phyloP scores from a whole-genome alignment of 2,329 filamentous ascomycete genomes.

The Sporothrix brasiliensis region DNA sequence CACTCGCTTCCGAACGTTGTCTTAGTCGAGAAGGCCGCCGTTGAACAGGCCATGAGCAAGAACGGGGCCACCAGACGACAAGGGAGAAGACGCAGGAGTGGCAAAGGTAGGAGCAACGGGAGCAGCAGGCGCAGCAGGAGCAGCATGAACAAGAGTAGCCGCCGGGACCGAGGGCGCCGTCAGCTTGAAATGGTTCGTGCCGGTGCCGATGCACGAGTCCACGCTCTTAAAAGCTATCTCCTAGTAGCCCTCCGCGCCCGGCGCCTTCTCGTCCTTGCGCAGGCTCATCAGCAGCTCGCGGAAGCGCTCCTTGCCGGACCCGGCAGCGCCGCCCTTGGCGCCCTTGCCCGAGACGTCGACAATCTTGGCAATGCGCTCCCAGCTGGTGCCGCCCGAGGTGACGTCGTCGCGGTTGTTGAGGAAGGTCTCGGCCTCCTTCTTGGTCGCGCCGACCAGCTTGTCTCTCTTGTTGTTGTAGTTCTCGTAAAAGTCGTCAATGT shows the following conservation, averaged over 20 bases:
- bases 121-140: background rate
- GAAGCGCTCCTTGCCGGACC: conserved; percentile 95
- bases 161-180: conserved; percentile 8
- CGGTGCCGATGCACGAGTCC: conserved; percentile 18
- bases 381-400: conserved; percentile 91
- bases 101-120: background rate
- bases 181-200: conserved; percentile 24
- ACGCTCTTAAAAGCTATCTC: conserved; percentile 32
- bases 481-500: conserved; percentile 99
- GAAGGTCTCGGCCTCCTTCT: conserved; percentile 92
- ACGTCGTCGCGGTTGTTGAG: conserved; percentile 87
- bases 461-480: conserved; percentile 99
- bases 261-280: conserved; percentile 89
- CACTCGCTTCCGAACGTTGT: background rate
- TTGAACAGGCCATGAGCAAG: background rate
- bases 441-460: conserved; percentile 84
- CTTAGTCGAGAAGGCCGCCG: conserved; percentile 1
- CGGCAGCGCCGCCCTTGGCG: conserved; percentile 78
- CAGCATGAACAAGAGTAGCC: background rate
- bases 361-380: conserved; percentile 96
- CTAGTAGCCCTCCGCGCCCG: conserved; percentile 66
- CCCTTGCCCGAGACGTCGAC: conserved; percentile 98
- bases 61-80: background rate
- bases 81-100: background rate
- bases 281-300: conserved; percentile 84